phyloP scores from a whole-genome alignment of 495 filamentous ascomycete genomes.

The Evernia prunastri region DNA sequence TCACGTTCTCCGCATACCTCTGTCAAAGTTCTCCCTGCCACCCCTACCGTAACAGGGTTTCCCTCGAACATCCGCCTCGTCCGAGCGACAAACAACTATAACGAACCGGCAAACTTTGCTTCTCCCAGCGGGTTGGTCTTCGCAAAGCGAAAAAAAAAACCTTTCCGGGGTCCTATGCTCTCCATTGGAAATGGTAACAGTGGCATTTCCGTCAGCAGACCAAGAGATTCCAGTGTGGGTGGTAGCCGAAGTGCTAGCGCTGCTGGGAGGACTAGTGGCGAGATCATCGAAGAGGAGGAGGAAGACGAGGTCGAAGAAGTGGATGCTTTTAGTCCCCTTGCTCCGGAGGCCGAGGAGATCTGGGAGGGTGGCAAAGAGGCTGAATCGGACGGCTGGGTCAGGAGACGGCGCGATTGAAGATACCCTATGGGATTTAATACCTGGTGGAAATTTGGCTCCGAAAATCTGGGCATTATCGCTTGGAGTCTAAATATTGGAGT shows the following conservation, averaged over 20 bases:
- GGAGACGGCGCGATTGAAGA: slow-evolving; percentile 9
- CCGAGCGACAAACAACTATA: slow-evolving; percentile 51
- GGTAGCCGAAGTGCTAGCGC: slow-evolving; percentile 47
- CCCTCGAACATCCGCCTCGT: slow-evolving; percentile 84
- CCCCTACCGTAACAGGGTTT: slow-evolving; percentile 71
- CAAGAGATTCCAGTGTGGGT: slow-evolving; percentile 32
- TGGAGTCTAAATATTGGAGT: not conserved
- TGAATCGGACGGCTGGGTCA: slow-evolving; percentile 16
- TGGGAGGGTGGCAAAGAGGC: slow-evolving; percentile 33
- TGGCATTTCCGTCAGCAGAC: slow-evolving; percentile 19
- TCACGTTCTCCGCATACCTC: slow-evolving; percentile 77
- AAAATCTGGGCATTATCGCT: slow-evolving; percentile 6
- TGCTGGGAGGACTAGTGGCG: slow-evolving; percentile 52
- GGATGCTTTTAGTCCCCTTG: slow-evolving; percentile 56
- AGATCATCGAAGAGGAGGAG: slow-evolving; percentile 83
- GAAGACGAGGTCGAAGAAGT: slow-evolving; percentile 67
- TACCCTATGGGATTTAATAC: not conserved
- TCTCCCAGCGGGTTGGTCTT: slow-evolving; percentile 67
- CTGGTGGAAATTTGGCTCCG: slow-evolving; percentile 25
- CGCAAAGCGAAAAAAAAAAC: slow-evolving; percentile 78
- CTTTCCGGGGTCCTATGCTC: slow-evolving; percentile 83
- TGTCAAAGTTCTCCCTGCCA: slow-evolving; percentile 89
- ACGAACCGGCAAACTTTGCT: slow-evolving; percentile 39
- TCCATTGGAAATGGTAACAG: slow-evolving; percentile 41
- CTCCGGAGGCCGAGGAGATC: slow-evolving; percentile 48